These are phyloP conservation scores for thale cress (Arabidopsis thaliana) DNA, from an alignment of 345 rosid genomes.

Conservation along the genomic window DNA sequence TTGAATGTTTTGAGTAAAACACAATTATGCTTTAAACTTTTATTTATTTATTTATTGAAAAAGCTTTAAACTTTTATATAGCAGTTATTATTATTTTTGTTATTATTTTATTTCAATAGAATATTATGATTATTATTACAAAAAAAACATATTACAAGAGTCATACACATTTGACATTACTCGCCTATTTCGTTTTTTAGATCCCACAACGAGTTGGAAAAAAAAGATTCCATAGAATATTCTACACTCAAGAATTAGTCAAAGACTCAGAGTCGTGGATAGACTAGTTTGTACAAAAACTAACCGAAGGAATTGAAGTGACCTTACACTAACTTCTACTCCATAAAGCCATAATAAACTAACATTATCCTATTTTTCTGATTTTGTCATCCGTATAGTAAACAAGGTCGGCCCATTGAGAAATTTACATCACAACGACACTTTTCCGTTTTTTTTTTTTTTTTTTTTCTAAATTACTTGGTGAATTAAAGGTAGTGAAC, in stretches of 20 bases:
- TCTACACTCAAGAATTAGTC: constrained; percentile 12
- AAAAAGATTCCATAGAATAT: constrained; percentile 15
- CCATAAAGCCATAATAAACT: neutral
- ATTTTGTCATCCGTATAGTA: constrained; percentile 18
- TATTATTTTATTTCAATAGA: too few species aligned
- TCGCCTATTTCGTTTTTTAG: too few species aligned
- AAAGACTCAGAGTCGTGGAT: neutral
- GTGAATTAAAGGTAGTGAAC: neutral
- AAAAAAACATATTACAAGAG: too few species aligned
- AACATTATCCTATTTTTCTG: constrained; percentile 18
- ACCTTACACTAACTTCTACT: neutral
- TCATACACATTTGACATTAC: too few species aligned
- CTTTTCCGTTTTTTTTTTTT: neutral
- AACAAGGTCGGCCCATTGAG: constrained; percentile 41
- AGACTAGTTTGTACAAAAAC: neutral
- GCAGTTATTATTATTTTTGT: too few species aligned
- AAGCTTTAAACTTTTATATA: too few species aligned
- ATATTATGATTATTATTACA: too few species aligned
- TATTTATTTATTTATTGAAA: too few species aligned
- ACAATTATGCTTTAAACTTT: too few species aligned
- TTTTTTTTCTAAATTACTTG: neutral
- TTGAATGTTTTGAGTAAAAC: too few species aligned
- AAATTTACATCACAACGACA: constrained; percentile 33
- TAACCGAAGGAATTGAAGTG: neutral
- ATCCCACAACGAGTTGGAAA: too few species aligned